These are phyloP conservation scores for Sphagnum magellanicum DNA, from an alignment of 228 moss, liverwort and hornwort genomes.

Conservation along the genomic window DNA sequence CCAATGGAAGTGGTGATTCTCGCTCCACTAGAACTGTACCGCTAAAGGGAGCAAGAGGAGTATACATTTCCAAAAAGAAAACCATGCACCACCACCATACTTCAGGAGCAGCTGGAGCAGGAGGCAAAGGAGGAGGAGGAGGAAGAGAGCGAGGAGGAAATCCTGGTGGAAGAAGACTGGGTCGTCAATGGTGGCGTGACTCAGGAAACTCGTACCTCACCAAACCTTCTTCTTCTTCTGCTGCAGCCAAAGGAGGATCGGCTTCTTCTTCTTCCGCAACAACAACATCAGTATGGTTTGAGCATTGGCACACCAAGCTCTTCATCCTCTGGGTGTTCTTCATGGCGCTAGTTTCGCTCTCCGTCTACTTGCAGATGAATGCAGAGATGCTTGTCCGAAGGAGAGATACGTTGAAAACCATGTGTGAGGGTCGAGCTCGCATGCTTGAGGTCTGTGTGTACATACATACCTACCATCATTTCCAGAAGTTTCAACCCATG, in stretches of 20 bases:
- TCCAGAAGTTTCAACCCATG: no score
- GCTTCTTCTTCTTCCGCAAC: background rate
- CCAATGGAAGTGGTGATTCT: no score
- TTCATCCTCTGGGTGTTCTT: conserved; percentile 34
- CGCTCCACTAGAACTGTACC: no score
- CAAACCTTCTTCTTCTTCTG: background rate
- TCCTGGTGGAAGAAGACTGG: conserved; percentile 28
- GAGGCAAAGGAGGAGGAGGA: conserved; percentile 26
- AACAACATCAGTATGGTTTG: background rate
- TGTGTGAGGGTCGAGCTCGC: conserved; percentile 65
- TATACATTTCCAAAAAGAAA: no score
- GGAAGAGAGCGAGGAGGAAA: conserved; percentile 11
- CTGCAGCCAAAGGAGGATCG: background rate
- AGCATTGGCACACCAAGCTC: conserved; percentile 42
- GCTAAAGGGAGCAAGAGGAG: no score
- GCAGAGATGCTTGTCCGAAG: conserved; percentile 28
- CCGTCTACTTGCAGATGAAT: conserved; percentile 32
- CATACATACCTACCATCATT: no score
- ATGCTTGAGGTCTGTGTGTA: conserved; percentile 48
- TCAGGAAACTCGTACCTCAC: conserved; percentile 15
- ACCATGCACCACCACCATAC: no score
- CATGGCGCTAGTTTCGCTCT: conserved; percentile 23
- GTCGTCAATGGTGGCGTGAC: conserved; percentile 53
- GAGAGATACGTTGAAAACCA: conserved; percentile 45
- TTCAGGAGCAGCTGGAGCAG: no score